These are phyloP conservation scores for Fusarium hainanense DNA, from an alignment of 2,329 filamentous ascomycete genomes.

Conservation along the genomic window DNA sequence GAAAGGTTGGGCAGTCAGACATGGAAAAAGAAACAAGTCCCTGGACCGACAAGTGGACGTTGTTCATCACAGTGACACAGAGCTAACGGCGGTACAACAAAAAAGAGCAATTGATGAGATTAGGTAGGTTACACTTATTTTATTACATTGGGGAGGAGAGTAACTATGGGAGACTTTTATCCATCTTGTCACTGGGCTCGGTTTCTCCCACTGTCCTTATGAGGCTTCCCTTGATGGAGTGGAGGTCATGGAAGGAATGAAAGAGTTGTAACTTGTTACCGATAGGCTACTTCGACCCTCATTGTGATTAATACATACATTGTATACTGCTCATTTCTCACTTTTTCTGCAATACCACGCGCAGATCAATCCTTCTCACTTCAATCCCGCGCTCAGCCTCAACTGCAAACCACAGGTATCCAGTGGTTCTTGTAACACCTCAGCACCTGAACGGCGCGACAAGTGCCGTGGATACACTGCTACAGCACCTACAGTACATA, in stretches of 20 bases:
- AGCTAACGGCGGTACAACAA: neutral
- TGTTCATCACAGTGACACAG: neutral
- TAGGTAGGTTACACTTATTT: neutral
- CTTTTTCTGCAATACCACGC: conserved; percentile 28
- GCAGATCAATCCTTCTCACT: conserved; percentile 25
- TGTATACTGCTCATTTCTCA: conserved; percentile 17
- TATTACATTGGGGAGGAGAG: neutral
- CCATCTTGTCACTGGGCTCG: conserved; percentile 11
- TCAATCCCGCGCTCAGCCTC: conserved; percentile 13
- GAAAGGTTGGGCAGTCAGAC: conserved; percentile 4
- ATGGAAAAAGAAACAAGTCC: conserved; percentile 27
- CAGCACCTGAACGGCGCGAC: neutral
- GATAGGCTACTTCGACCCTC: neutral
- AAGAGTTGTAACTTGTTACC: neutral
- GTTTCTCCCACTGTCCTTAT: conserved; percentile 29
- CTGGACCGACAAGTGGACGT: neutral
- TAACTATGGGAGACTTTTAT: neutral
- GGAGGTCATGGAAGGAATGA: neutral
- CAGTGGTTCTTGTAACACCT: neutral
- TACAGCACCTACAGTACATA: neutral
- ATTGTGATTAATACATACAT: neutral
- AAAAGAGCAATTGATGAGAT: neutral
- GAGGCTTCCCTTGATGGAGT: conserved; percentile 9
- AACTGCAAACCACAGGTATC: neutral
- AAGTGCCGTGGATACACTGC: neutral